Evolutionary conservation across 345 rosid species (phyloP), one percentile per base, ranked within the genome.

Genomic region (Ceriops zippeliana): DNA sequence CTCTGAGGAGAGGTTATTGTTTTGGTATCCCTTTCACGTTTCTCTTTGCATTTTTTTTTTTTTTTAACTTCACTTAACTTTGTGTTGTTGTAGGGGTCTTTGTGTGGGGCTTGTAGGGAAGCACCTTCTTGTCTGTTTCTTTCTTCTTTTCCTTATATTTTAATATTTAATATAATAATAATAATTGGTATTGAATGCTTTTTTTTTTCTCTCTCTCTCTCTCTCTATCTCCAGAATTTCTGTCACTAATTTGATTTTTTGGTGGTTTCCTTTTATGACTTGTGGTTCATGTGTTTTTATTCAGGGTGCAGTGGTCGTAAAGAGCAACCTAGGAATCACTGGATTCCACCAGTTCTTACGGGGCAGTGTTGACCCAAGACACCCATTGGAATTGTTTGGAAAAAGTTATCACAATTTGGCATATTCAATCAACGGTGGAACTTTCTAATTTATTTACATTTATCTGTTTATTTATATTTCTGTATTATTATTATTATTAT

Each of bases 321-420:
- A 75, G 87, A 86, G 89, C 68, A 90, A 77, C 85, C 82, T 82
- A 77, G 87, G 92, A 85, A 86, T 82, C 84, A 56, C 79, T 79
- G 80, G 63, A 67, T 57, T 61, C 65, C 68, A 68, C 68, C 64
- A 58, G 67, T n/a, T 58, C 8, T 46, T n/a, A 46, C 16, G 22
- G 53, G 62, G 10, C 69, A 51, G 70, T 65, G 78, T 79, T 81
- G 85, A 79, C 82, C 68, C 68, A 35, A 37, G 61, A 65, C 53
- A 22, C 10, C 70, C 66, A 28, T 61, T n/a, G 57, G 73, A 68
- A 65, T 72, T 71, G 78, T 68, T 57, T 10, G 26, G 58, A 52
- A 76, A 79, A 74, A 52, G 71, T 56, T 64, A 22, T 69, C 69
- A 66, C 78, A 70, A 66, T 70, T 68, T 17, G 69, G 67, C 66